Evolutionary conservation across 2,329 filamentous ascomycete genomes (phyloP).

Genomic region (Pseudocercospora eumusae): DNA sequence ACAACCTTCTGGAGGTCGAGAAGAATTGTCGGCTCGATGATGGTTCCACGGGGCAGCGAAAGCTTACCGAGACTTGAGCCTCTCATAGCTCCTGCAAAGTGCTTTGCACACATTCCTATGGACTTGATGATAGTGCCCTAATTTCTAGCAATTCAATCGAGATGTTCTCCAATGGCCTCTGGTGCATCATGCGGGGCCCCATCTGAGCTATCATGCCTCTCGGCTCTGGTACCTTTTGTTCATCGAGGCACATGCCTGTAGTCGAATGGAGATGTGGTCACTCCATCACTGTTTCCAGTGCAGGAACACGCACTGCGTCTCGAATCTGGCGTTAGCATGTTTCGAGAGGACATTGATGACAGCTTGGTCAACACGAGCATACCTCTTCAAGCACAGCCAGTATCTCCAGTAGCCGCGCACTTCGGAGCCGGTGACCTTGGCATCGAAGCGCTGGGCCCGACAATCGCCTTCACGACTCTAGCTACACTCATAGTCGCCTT

Average conservation of each 20-base stretch:
- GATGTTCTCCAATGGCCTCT: not conserved
- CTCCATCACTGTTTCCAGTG: not conserved
- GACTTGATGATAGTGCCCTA: not conserved
- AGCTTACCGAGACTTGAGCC: slow-evolving; percentile 5
- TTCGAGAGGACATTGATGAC: slow-evolving; percentile 10
- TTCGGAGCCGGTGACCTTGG: slow-evolving; percentile 34
- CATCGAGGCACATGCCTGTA: not conserved
- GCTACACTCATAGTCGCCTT: slow-evolving; percentile 38
- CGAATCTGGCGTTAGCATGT: slow-evolving; percentile 1
- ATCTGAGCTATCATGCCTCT: not conserved
- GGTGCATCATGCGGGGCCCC: not conserved
- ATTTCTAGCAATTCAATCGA: slow-evolving; percentile 5
- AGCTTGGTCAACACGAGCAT: slow-evolving; percentile 3
- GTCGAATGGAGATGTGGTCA: not conserved
- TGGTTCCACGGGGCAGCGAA: slow-evolving; percentile 5
- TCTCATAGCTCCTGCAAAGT: slow-evolving; percentile 1
- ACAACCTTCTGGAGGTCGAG: not conserved
- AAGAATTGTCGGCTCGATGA: not conserved
- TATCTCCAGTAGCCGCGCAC: slow-evolving; percentile 21
- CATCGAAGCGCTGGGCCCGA: slow-evolving; percentile 37
- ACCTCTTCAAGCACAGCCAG: slow-evolving; percentile 9
- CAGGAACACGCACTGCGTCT: not conserved
- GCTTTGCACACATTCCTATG: not conserved
- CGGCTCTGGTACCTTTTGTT: not conserved
- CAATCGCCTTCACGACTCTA: slow-evolving; percentile 36